phyloP scores from a whole-genome alignment of 768 basidiomycete species.

The Podaxis rugospora region DNA sequence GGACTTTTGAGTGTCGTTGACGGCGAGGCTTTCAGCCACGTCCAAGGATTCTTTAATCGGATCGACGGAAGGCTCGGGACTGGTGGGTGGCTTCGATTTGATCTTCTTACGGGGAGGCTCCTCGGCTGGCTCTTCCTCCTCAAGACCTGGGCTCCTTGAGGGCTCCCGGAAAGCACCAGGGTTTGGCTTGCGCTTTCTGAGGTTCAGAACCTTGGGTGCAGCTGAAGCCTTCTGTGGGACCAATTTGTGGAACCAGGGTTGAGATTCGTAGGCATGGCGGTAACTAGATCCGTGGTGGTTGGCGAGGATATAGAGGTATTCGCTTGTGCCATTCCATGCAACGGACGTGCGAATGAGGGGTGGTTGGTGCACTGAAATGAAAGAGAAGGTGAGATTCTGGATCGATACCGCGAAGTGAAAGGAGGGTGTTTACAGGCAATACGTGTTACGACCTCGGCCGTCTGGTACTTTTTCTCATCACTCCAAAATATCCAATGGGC shows the following conservation, averaged over 20 bases:
- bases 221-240: slow-evolving; percentile 26
- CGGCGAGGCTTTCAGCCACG: background rate
- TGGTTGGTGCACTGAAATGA: slow-evolving; percentile 32
- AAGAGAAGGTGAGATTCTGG: slow-evolving; percentile 1
- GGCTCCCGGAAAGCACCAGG: slow-evolving; percentile 23
- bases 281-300: slow-evolving; percentile 29
- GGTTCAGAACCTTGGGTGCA: slow-evolving; percentile 24
- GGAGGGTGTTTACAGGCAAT: slow-evolving; percentile 43
- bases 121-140: slow-evolving; percentile 22
- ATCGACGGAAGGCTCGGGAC: background rate
- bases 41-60: background rate
- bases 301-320: slow-evolving; percentile 32
- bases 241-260: slow-evolving; percentile 29
- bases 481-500: slow-evolving; percentile 68
- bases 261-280: slow-evolving; percentile 23
- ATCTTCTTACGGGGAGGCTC: slow-evolving; percentile 26
- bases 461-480: slow-evolving; percentile 39
- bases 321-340: slow-evolving; percentile 39
- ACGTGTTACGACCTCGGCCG: slow-evolving; percentile 49
- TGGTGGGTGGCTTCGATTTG: slow-evolving; percentile 9
- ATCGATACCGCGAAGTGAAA: background rate
- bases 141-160: slow-evolving; percentile 20
- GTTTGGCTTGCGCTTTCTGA: slow-evolving; percentile 30
- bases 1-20: slow-evolving; percentile 9
- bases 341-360: slow-evolving; percentile 34